Evolutionary conservation across 208 protist species (phyloP), one percentile per base, ranked within the genome.

Genomic region (Leishmania braziliensis): DNA sequence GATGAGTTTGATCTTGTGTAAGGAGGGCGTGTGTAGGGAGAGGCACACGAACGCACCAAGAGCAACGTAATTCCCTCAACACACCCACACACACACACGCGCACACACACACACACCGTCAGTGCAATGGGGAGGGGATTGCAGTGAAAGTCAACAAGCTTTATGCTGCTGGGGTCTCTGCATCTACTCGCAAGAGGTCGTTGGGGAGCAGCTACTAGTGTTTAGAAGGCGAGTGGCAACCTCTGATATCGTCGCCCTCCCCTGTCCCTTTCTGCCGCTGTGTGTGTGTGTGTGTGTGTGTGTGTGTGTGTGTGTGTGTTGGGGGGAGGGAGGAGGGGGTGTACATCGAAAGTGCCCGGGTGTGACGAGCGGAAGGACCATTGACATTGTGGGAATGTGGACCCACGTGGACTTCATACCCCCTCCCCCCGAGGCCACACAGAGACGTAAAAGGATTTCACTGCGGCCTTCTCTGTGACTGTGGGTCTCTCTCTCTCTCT

Each of bases 1-100:
- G 85, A 91, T 46, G 89, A 92, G 65, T 97, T 89, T 66, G 90
- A 96, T 74, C 88, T 96, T n/a, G 92, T 89, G 62, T 91, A 95
- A 26, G 20, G 26, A 54, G 46, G 9, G 48, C 14, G 26, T 18
- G 48, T 3, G 43, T 43, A 51, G 8, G 12, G 46, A 3, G 26
- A 3, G 3, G 29, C 29, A 68, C 62, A 29, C 5, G 29, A 68
- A 12, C 18, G 62, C 23, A 39, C 9, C 62, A 29, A 68, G 63
- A 68, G 63, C 33, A 29, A 43, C 2, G 12, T 26, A 39, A 16
- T 6, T 10, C 29, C 62, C 6, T 29, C 62, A 8, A 9, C 66
- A 16, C 65, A 14, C 36, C 18, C 10, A 14, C 2, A 0, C 63
- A 36, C 29, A 10, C 63, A 43, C 29, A 36, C 18, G n/a, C 5